Conservation (phyloP, 73 alveolate species). For the Paramecium pentaurelia region DNA sequence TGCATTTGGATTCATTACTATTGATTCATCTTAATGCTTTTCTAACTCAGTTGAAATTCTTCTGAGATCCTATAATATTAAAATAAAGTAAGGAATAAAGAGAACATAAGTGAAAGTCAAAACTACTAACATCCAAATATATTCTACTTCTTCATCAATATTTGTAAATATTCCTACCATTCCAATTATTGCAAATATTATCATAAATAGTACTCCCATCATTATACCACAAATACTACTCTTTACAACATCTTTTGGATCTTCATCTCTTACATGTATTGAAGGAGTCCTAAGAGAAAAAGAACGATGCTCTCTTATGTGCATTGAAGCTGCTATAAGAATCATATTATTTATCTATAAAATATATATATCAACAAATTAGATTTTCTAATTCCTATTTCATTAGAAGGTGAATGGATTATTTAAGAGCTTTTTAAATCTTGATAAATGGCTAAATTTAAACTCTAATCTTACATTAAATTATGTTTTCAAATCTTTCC, state of each 20-base stretch:
- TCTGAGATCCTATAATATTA: not conserved
- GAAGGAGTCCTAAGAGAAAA: not conserved
- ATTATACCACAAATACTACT: constrained; percentile 1
- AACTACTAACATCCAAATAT: not conserved
- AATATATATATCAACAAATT: not conserved
- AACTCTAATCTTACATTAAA: not conserved
- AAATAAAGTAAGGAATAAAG: not conserved
- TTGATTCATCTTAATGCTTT: not conserved
- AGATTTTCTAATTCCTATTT: not conserved
- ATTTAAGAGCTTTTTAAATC: not conserved
- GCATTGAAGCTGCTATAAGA: not conserved
- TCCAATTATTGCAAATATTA: not conserved
- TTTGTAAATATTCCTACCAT: not conserved
- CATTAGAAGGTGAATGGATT: not conserved
- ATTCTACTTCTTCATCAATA: not conserved
- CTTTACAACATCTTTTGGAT: not conserved
- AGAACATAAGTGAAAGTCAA: not conserved
- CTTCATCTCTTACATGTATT: not conserved
- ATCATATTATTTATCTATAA: not conserved
- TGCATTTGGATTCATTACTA: not conserved
- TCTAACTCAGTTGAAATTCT: not conserved
- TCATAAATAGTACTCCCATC: not conserved
- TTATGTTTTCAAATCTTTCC: not conserved
- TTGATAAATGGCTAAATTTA: not conserved
- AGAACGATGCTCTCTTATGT: not conserved